Evolutionary conservation across 1,284 basidiomycete genomes (phyloP).

Genomic region (Agaricales sp.): DNA sequence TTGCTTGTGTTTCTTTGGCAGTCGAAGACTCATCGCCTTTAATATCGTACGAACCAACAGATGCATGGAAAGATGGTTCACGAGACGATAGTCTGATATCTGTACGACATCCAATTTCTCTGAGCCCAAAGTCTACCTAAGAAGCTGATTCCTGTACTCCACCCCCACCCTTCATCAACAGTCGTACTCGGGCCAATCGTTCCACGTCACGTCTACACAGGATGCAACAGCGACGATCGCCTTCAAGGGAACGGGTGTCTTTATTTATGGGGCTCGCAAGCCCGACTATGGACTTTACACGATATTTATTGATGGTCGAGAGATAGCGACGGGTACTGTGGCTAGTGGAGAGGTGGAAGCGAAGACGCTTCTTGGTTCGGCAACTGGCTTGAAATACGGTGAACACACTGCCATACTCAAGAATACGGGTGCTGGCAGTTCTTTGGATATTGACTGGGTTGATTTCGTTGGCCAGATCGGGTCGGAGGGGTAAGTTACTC

Average conservation of each 20-base stretch:
- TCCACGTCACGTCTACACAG: conserved; percentile 26
- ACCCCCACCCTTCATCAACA: conserved; percentile 10
- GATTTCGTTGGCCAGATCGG: conserved; percentile 31
- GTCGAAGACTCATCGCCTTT: conserved; percentile 37
- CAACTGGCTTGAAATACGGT: conserved; percentile 29
- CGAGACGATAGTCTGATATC: conserved; percentile 22
- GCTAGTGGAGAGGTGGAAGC: conserved; percentile 18
- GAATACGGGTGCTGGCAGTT: conserved; percentile 25
- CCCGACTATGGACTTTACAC: conserved; percentile 38
- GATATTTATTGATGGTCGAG: conserved; percentile 34
- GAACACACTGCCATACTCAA: conserved; percentile 36
- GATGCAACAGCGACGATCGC: conserved; percentile 31
- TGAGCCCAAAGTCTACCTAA: too few relatives aligned
- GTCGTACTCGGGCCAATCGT: conserved; percentile 30
- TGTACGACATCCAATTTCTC: conserved; percentile 18
- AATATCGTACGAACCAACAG: conserved; percentile 30
- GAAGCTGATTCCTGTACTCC: too few relatives aligned
- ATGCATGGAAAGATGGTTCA: conserved; percentile 32
- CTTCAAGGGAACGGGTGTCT: conserved; percentile 43
- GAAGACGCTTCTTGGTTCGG: conserved; percentile 32
- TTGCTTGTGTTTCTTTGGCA: conserved; percentile 13
- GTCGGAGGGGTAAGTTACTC: conserved; percentile 24
- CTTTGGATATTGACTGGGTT: conserved; percentile 40
- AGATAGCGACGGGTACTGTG: conserved; percentile 25
- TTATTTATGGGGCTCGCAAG: conserved; percentile 35